These are phyloP conservation scores for Pythium phragmiticola DNA, from an alignment of 352 stramenopile species.

Conservation along the genomic window DNA sequence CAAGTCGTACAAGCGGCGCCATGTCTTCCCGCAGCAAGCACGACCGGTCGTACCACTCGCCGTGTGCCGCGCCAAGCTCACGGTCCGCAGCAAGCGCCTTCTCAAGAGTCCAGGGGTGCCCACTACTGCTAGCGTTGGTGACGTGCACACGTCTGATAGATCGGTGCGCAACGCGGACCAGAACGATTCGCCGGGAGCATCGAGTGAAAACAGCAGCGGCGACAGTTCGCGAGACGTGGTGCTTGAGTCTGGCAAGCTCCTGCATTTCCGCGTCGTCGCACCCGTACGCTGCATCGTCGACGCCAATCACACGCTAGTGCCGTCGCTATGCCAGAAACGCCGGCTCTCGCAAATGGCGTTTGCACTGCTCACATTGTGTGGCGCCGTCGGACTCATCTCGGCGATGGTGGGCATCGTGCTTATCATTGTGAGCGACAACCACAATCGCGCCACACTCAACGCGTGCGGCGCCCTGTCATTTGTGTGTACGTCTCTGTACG, in stretches of 20 bases:
- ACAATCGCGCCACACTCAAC: neutral
- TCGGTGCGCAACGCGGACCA: neutral
- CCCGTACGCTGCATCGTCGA: constrained; percentile 16
- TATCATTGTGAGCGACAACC: constrained; percentile 7
- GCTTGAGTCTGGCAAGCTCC: neutral
- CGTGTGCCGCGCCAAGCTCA: constrained; percentile 14
- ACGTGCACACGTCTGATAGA: neutral
- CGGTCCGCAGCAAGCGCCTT: constrained; percentile 5
- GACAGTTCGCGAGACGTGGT: no score
- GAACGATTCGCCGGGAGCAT: neutral
- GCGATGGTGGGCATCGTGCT: constrained; percentile 5
- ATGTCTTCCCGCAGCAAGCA: constrained; percentile 15
- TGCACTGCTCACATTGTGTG: constrained; percentile 9
- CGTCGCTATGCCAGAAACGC: neutral
- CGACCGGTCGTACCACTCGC: constrained; percentile 16
- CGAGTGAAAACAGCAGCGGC: constrained; percentile 2
- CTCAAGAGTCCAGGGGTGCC: neutral
- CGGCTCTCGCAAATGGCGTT: neutral
- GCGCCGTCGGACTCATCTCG: constrained; percentile 3
- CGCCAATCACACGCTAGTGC: constrained; percentile 5
- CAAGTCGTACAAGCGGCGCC: constrained; percentile 25
- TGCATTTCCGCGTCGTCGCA: constrained; percentile 19
- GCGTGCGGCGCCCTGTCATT: constrained; percentile 5
- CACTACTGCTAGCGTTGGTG: neutral
- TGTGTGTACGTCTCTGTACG: constrained; percentile 4